A percentile compares a stretch with the other conserved stretches of the same genome.
These are phyloP conservation scores for Pythium dissimile DNA, from an alignment of 352 stramenopile species.

Conservation along the genomic window DNA sequence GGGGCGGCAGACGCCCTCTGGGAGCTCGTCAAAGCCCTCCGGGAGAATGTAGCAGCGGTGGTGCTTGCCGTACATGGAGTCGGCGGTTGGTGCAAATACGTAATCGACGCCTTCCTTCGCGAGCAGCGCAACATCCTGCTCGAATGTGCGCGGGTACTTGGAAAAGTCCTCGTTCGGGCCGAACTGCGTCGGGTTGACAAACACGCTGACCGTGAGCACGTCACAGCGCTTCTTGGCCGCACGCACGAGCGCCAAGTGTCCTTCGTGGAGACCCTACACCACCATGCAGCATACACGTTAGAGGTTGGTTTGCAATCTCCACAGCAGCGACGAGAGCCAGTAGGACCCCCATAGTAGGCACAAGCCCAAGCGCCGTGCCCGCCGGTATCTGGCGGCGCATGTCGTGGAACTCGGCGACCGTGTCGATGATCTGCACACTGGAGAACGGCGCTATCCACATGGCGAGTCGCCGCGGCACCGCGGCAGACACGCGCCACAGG, in stretches of 20 bases:
- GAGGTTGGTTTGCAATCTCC: no score
- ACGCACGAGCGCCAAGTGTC: slow-evolving; percentile 90
- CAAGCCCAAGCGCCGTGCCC: slow-evolving; percentile 90
- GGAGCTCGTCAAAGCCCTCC: slow-evolving; percentile 92
- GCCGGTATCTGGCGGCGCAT: slow-evolving; percentile 44
- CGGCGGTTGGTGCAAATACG: slow-evolving; percentile 80
- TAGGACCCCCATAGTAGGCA: slow-evolving; percentile 98
- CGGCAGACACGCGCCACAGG: no score
- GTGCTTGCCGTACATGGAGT: slow-evolving; percentile 88
- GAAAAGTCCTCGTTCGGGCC: slow-evolving; percentile 97
- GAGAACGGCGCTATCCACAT: slow-evolving; percentile 6
- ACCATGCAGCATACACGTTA: background rate
- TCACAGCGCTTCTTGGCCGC: slow-evolving; percentile 91
- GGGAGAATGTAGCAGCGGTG: slow-evolving; percentile 90
- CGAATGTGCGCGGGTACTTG: slow-evolving; percentile 96
- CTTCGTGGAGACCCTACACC: slow-evolving; percentile 93
- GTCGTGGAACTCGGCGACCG: slow-evolving; percentile 46
- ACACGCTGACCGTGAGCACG: slow-evolving; percentile 94
- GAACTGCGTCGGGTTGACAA: slow-evolving; percentile 99
- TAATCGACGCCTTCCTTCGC: slow-evolving; percentile 86
- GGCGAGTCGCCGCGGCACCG: background rate
- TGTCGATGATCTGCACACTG: slow-evolving; percentile 54
- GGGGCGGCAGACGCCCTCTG: slow-evolving; percentile 90
- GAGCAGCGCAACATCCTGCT: slow-evolving; percentile 90
- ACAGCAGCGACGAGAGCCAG: background rate